Evolutionary conservation across 2,329 filamentous ascomycete species (phyloP).

Genomic region (Clarireedia sp.): DNA sequence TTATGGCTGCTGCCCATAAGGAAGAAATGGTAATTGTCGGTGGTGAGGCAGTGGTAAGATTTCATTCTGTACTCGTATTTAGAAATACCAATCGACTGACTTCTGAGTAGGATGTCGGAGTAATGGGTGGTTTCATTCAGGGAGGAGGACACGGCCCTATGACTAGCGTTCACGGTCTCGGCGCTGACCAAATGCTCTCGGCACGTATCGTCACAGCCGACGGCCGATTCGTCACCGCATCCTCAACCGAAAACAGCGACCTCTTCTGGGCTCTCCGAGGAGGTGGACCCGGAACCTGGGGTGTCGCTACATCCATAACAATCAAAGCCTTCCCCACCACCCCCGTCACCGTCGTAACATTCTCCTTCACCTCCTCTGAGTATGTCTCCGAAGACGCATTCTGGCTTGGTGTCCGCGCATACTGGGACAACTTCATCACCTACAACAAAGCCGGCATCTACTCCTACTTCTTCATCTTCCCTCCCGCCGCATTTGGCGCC

Average conservation of each 20-base stretch:
- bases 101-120: conserved; percentile 29
- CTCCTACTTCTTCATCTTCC: conserved; percentile 24
- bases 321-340: conserved; percentile 40
- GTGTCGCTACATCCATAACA: conserved; percentile 51
- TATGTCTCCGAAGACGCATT: conserved; percentile 36
- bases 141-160: conserved; percentile 54
- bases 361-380: conserved; percentile 40
- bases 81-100: conserved; percentile 35
- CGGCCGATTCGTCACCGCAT: conserved; percentile 19
- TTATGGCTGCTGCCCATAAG: conserved; percentile 36
- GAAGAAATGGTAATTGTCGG: conserved; percentile 40
- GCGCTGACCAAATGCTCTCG: conserved; percentile 42
- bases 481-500: conserved; percentile 15
- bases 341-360: conserved; percentile 32
- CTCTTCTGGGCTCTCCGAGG: conserved; percentile 24
- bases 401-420: conserved; percentile 45
- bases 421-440: conserved; percentile 37
- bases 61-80: conserved; percentile 32
- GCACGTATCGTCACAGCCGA: conserved; percentile 20
- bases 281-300: conserved; percentile 40
- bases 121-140: conserved; percentile 43
- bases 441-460: conserved; percentile 30
- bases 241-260: conserved; percentile 15
- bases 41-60: conserved; percentile 37
- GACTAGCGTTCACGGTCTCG: conserved; percentile 46